Evolutionary conservation across 495 filamentous ascomycete species (phyloP), one percentile per base, ranked within the genome.

Genomic region (Endocarpon pusillum): DNA sequence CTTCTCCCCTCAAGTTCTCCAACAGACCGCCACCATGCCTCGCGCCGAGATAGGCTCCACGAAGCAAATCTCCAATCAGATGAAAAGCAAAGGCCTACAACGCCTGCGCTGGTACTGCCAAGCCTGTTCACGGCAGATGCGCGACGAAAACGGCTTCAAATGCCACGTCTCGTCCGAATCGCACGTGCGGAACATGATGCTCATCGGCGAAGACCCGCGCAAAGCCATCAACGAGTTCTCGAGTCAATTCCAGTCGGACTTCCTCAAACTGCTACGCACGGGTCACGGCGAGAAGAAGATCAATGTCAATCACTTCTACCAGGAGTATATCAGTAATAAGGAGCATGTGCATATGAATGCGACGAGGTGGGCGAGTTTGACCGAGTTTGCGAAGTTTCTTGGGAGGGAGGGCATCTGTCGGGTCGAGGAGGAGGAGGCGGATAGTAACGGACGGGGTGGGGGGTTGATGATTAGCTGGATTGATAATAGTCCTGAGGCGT

Each of bases 301-400:
- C 2, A 64, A 83, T 20, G 64, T 82, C 4, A 96, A 96, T 40
- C 74, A 81, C 33, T 94, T 94, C 49, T 99, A 99, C 50, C 81
- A 96, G 53, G 74, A 82, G 46, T 78, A 81, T 42, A 87, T 89
- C 39, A 56, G 60, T 11, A 63, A 80, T 51, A 31, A 80, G 48
- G 71, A 85, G 49, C 91, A 96, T 48, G 63, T 84, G 10, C 91
- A 96, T 48, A 79, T 94, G 75, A 96, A 94, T 55, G 66, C 84
- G 24, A 96, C 89, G 3, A 70, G 73, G 43, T 96, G 84, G 84
- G 68, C 74, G 37, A 61, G 64, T 22, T 57, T 99, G 36, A 82
- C 83, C 3, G 83, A 94, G 41, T 94, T 93, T 59, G 81, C 75
- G 3, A 86, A 89, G 43, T 57, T 77, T 43, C 55, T 99, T 6